phyloP scores from a whole-genome alignment of 805 yeast species.

The Naumovozyma dairenensis region DNA sequence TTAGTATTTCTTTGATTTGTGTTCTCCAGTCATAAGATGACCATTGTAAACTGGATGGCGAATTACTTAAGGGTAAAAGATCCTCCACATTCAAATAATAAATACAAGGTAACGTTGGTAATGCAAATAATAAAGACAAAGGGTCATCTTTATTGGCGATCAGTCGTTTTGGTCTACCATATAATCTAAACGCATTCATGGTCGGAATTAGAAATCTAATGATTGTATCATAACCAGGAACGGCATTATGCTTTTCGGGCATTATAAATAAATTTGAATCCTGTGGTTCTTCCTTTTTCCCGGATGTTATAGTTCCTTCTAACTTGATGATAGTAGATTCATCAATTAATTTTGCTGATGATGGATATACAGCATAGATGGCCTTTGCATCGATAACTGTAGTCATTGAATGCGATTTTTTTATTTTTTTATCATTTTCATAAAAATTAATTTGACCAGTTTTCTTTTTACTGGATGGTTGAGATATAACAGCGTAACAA shows the following conservation, averaged over 20 bases:
- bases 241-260: slow-evolving; percentile 67
- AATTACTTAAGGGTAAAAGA: slow-evolving; percentile 33
- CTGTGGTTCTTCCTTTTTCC: slow-evolving; percentile 39
- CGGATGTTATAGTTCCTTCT: slow-evolving; percentile 69
- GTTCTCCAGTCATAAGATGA: slow-evolving; percentile 47
- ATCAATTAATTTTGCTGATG: slow-evolving; percentile 69
- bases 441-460: slow-evolving; percentile 67
- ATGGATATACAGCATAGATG: slow-evolving; percentile 88
- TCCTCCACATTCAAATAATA: slow-evolving; percentile 56
- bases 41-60: slow-evolving; percentile 40
- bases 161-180: slow-evolving; percentile 64
- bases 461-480: slow-evolving; percentile 40
- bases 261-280: slow-evolving; percentile 44
- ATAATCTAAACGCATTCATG: slow-evolving; percentile 58
- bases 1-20: slow-evolving; percentile 46
- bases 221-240: slow-evolving; percentile 62
- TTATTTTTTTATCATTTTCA: slow-evolving; percentile 66
- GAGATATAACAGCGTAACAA: slow-evolving; percentile 83
- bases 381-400: slow-evolving; percentile 58
- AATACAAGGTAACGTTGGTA: slow-evolving; percentile 65
- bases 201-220: slow-evolving; percentile 59
- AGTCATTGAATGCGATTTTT: slow-evolving; percentile 70
- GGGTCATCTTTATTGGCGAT: slow-evolving; percentile 46
- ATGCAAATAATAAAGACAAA: slow-evolving; percentile 53
- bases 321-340: slow-evolving; percentile 80